Evolutionary conservation across 768 basidiomycete genomes (phyloP).

Genomic region (Ramaria rubella): DNA sequence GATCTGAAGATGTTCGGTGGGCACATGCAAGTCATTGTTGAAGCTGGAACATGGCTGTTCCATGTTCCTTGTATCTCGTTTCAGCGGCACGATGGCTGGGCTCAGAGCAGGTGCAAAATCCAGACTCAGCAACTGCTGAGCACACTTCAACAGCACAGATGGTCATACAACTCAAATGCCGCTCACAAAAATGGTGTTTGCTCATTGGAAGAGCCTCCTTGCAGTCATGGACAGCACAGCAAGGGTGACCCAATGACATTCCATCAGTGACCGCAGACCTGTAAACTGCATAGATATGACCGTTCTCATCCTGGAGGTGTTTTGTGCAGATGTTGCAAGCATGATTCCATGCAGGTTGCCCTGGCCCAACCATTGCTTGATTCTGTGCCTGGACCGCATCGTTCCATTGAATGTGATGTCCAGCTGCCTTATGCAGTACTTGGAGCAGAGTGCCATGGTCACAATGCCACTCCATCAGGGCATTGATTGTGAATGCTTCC

Average conservation of each 20-base stretch:
- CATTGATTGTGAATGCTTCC: constrained; percentile 21
- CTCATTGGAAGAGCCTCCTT: constrained; percentile 12
- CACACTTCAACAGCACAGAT: constrained; percentile 17
- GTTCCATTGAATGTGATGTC: constrained; percentile 5
- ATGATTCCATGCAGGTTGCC: constrained; percentile 28
- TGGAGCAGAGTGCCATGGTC: constrained; percentile 11
- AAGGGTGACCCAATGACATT: too few species aligned
- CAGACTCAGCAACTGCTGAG: not conserved
- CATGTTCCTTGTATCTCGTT: constrained; percentile 12
- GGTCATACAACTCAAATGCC: constrained; percentile 12
- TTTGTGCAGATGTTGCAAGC: constrained; percentile 24
- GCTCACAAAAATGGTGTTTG: constrained; percentile 15
- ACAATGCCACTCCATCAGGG: constrained; percentile 17
- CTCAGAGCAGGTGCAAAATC: constrained; percentile 17
- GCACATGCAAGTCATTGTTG: constrained; percentile 16
- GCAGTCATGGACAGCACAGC: too few species aligned
- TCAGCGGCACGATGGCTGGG: constrained; percentile 22
- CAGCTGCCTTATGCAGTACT: constrained; percentile 17
- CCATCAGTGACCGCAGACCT: constrained; percentile 26
- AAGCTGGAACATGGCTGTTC: constrained; percentile 25
- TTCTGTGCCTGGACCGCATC: constrained; percentile 22
- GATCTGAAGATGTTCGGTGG: not conserved
- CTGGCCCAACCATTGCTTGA: constrained; percentile 19
- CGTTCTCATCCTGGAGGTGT: constrained; percentile 11
- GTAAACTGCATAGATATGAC: constrained; percentile 3